Evolutionary conservation across 1,284 basidiomycete genomes (phyloP), one percentile per base, ranked within the genome.

Genomic region (Hemileia vastatrix): DNA sequence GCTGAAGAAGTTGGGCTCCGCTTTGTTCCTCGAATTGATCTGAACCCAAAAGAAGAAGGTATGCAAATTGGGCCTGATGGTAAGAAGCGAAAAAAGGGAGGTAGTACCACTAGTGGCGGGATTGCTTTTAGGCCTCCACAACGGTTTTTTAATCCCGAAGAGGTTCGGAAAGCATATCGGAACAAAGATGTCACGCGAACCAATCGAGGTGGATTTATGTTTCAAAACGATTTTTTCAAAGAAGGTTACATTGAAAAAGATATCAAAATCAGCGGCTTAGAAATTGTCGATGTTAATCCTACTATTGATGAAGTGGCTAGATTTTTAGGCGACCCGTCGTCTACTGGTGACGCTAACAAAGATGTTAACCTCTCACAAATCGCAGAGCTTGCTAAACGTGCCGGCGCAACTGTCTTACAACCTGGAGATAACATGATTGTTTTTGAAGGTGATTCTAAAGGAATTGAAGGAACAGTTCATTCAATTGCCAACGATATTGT

Each of bases 221-320:
- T 97, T 79, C 87, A 90, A 71, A 86, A 86, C 71, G 94, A 98
- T 75, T 91, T 90, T 6, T 98, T 88, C 80, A 85, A 84, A 68
- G 87, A 96, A 64, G 95, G 94, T 3, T 96, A 94, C 78, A 85
- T 95, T 71, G 88, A 96, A 79, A 97, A 97, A 78, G 94, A 98
- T 75, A 86, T 96, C 81, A 87, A 88, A 71, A 78, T 94, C 54
- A 84, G 81, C 47, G 84, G 84, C 0, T 79, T 98, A 50, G 83
- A 86, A 64, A 79, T 87, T 51, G 94, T 97, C 69, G 87, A 93
- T 70, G 87, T 98, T 49, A 89, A 93, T 70, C 94, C 94, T 0
- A 93, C 91, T 0, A 80, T 99, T 64, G 94, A 97, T 72, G 94
- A 99, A 77, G 91, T 98, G 74, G 88, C 91, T 0, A 84, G 85